phyloP scores from a whole-genome alignment of 2,329 filamentous ascomycete species.

The Leptoxyphium fumago region DNA sequence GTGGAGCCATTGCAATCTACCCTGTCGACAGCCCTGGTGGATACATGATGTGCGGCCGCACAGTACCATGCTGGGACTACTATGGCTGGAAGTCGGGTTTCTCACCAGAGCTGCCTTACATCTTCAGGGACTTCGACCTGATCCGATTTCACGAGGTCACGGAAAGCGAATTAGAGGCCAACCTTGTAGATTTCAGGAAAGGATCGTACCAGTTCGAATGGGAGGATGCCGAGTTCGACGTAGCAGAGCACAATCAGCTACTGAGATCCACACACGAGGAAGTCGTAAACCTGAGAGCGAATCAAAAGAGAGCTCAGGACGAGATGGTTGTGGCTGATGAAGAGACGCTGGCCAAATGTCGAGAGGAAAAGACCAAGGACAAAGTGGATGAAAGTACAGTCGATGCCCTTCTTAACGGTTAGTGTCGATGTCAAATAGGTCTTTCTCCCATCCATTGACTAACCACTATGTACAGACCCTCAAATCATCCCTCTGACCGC shows the following conservation, averaged over 20 bases:
- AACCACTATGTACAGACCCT: constrained; percentile 14
- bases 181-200: constrained; percentile 34
- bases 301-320: constrained; percentile 34
- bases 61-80: constrained; percentile 39
- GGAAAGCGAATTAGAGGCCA: constrained; percentile 35
- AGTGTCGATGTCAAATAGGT: constrained; percentile 3
- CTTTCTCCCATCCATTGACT: neutral
- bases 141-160: constrained; percentile 40
- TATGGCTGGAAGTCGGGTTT: constrained; percentile 39
- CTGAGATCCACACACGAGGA: constrained; percentile 33
- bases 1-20: constrained; percentile 39
- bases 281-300: constrained; percentile 29
- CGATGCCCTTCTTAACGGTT: constrained; percentile 34
- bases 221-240: constrained; percentile 38
- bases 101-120: constrained; percentile 32
- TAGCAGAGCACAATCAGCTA: constrained; percentile 39
- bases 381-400: constrained; percentile 35
- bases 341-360: constrained; percentile 28
- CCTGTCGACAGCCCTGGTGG: constrained; percentile 43
- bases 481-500: constrained; percentile 25
- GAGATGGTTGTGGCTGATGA: constrained; percentile 34
- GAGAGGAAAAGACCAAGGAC: constrained; percentile 28
- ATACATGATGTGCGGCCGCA: constrained; percentile 27
- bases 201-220: constrained; percentile 39
- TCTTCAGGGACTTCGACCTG: constrained; percentile 44